phyloP scores from a whole-genome alignment of 306 rosid species.

The Rosa lucieae region DNA sequence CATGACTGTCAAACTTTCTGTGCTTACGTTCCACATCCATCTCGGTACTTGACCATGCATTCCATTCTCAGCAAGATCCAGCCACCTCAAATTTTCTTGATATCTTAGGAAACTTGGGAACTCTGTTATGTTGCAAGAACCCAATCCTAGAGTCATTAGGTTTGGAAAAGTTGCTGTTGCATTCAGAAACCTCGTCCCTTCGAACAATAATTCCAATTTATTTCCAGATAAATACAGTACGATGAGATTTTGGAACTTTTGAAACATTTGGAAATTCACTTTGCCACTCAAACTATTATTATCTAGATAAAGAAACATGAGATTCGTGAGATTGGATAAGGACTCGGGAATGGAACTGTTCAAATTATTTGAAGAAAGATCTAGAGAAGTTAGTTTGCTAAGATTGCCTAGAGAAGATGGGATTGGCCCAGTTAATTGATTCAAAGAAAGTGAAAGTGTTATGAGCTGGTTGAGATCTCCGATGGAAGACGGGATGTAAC shows the following conservation, averaged over 20 bases:
- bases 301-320: not conserved
- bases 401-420: constrained; percentile 13
- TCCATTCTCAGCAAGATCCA: not conserved
- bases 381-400: accelerated
- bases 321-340: not conserved
- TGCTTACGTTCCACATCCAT: constrained; percentile 9
- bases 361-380: accelerated
- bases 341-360: not conserved
- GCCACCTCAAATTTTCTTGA: not conserved
- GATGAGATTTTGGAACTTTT: not conserved
- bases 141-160: not conserved
- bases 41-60: constrained; percentile 9
- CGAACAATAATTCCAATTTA: not conserved
- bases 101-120: constrained; percentile 5
- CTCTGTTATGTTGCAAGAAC: not conserved
- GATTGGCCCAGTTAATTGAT: not conserved
- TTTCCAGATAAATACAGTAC: not conserved
- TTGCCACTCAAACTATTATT: not conserved
- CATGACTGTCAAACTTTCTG: no score
- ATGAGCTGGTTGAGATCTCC: not conserved
- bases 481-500: not conserved
- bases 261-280: not conserved
- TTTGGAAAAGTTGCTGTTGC: not conserved
- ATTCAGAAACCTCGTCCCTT: not conserved
- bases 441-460: not conserved